These are phyloP conservation scores for Penicillium sp. DNA, from an alignment of 2,329 filamentous ascomycete genomes.

Conservation along the genomic window DNA sequence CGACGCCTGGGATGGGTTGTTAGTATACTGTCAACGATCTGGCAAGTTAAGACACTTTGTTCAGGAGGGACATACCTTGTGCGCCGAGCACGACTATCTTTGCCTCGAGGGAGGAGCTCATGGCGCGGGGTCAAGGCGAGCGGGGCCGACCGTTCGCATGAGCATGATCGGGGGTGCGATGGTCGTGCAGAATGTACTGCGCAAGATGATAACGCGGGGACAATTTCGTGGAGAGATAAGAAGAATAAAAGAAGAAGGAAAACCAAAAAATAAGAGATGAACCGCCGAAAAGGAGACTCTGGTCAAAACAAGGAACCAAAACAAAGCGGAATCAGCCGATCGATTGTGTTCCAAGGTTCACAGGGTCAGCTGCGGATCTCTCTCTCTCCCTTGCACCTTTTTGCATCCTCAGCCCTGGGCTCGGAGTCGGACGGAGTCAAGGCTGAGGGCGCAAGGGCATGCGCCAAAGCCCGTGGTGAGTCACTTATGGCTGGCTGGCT, in stretches of 20 bases:
- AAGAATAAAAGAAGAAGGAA: not conserved
- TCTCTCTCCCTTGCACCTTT: no score
- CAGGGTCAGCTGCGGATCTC: not conserved
- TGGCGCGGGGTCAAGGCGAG: conserved; percentile 37
- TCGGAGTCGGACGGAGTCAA: not conserved
- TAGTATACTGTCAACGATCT: not conserved
- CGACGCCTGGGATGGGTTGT: conserved; percentile 44
- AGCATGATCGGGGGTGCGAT: conserved; percentile 31
- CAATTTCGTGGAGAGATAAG: not conserved
- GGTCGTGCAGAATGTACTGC: not conserved
- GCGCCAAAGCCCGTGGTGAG: not conserved
- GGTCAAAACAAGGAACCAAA: conserved; percentile 6
- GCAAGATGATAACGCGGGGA: not conserved
- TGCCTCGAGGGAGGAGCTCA: conserved; percentile 54
- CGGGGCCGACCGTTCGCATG: conserved; percentile 30
- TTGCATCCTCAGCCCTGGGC: not conserved
- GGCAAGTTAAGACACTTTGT: no score
- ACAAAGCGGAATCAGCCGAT: conserved; percentile 26
- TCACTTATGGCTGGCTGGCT: not conserved
- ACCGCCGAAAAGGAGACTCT: not conserved
- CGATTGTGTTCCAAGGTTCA: conserved; percentile 3
- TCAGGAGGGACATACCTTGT: conserved; percentile 41
- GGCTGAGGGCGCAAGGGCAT: not conserved
- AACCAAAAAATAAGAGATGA: not conserved
- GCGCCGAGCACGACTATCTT: conserved; percentile 57